Evolutionary conservation across 2,329 filamentous ascomycete genomes (phyloP).

Genomic region (Penicillium rolfsii): DNA sequence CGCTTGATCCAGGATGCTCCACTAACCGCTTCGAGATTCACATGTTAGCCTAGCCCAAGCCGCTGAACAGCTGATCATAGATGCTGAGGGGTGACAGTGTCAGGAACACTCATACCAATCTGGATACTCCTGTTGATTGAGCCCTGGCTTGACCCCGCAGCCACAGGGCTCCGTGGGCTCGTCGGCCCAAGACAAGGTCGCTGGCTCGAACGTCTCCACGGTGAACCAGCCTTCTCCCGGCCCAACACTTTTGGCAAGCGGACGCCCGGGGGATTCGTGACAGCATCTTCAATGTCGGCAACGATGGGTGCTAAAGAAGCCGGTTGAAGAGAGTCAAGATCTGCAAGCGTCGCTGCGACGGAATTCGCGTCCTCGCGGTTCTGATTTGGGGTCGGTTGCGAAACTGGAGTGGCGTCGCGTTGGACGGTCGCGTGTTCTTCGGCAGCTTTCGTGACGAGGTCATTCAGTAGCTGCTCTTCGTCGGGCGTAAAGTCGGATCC

Average conservation of each 20-base stretch:
- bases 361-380: constrained; percentile 1
- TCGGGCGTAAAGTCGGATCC: constrained; percentile 64
- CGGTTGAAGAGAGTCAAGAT: constrained; percentile 26
- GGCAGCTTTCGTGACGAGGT: constrained; percentile 54
- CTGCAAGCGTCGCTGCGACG: constrained; percentile 17
- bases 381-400: constrained; percentile 28
- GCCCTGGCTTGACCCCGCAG: constrained; percentile 32
- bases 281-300: constrained; percentile 51
- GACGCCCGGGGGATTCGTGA: constrained; percentile 40
- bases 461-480: constrained; percentile 58
- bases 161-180: constrained; percentile 23
- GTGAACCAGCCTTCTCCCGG: constrained; percentile 41
- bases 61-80: constrained; percentile 39
- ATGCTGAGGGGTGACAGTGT: constrained; percentile 37
- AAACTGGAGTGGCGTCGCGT: constrained; percentile 17
- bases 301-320: constrained; percentile 27
- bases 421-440: constrained; percentile 34
- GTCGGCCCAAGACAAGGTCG: constrained; percentile 24
- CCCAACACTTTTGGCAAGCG: constrained; percentile 49
- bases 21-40: constrained; percentile 64
- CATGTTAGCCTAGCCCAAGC: constrained; percentile 58
- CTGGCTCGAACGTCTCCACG: constrained; percentile 27
- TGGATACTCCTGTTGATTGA: constrained; percentile 31
- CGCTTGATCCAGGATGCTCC: constrained; percentile 51
- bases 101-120: constrained; percentile 35